These are phyloP conservation scores for Thelephora terrestris DNA, from an alignment of 1,284 basidiomycete species.

Conservation along the genomic window DNA sequence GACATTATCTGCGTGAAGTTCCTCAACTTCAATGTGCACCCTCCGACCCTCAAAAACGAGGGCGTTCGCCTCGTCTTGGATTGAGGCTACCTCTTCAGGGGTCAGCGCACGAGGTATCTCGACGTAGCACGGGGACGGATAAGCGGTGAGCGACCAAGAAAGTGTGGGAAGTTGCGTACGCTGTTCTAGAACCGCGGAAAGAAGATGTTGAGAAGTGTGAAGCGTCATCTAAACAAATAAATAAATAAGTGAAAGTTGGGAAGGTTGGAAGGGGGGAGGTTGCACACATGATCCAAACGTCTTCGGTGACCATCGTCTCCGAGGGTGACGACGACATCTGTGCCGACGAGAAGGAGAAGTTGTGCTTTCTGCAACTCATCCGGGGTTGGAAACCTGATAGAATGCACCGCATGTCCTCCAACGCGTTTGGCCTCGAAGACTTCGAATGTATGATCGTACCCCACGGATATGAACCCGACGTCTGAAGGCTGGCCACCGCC, in stretches of 20 bases:
- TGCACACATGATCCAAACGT: conserved; percentile 69
- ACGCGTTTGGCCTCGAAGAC: conserved; percentile 65
- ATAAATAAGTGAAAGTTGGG: conserved; percentile 1
- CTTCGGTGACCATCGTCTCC: conserved; percentile 58
- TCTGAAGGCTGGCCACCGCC: conserved; percentile 84
- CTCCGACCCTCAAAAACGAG: conserved; percentile 53
- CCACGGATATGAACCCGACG: conserved; percentile 48
- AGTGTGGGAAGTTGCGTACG: conserved; percentile 65
- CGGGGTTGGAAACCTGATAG: conserved; percentile 39
- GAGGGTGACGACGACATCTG: conserved; percentile 44
- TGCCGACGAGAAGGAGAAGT: conserved; percentile 37
- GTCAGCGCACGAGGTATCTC: conserved; percentile 69
- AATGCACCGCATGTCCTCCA: conserved; percentile 73
- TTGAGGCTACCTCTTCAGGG: conserved; percentile 46
- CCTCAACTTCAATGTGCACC: conserved; percentile 60
- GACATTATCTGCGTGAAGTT: conserved; percentile 37
- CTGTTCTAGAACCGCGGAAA: conserved; percentile 74
- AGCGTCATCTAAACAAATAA: conserved; percentile 53
- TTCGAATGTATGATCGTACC: conserved; percentile 38
- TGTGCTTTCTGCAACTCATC: conserved; percentile 34
- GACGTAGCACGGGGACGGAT: conserved; percentile 63
- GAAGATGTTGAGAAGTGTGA: conserved; percentile 77
- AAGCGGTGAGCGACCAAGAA: conserved; percentile 72
- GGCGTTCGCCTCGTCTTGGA: conserved; percentile 60
- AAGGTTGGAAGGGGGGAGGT: neutral